phyloP scores from a whole-genome alignment of 495 filamentous ascomycete species.

The Sporormia fimetaria region DNA sequence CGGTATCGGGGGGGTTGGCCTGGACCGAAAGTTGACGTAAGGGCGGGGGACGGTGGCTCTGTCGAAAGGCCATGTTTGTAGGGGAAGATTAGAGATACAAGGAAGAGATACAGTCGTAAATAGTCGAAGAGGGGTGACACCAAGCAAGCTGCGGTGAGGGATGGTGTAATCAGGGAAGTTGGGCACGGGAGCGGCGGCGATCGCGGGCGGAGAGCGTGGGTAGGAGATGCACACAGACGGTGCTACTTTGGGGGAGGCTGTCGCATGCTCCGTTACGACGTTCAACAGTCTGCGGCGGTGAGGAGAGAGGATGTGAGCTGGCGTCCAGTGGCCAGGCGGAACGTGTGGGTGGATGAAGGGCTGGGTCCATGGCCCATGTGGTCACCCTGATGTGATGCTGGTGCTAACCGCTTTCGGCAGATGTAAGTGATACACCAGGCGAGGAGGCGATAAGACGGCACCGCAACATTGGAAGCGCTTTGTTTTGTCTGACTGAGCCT shows the following conservation, averaged over 20 bases:
- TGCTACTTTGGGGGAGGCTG: neutral
- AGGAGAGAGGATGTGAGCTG: neutral
- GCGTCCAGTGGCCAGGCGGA: neutral
- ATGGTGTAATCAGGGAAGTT: neutral
- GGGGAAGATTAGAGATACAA: neutral
- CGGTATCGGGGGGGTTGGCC: conserved; percentile 35
- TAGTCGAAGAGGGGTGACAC: too few species aligned
- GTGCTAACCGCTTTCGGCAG: too few species aligned
- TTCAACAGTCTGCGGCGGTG: conserved; percentile 6
- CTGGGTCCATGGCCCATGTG: too few species aligned
- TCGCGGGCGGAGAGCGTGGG: neutral
- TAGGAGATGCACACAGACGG: neutral
- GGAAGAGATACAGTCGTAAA: too few species aligned
- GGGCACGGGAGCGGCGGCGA: neutral
- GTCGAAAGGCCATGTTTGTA: conserved; percentile 68
- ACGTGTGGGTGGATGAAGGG: conserved; percentile 1
- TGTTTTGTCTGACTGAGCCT: too few species aligned
- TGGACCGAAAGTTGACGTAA: conserved; percentile 47
- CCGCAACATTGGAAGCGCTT: too few species aligned
- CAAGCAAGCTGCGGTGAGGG: too few species aligned
- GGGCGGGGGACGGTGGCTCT: conserved; percentile 46
- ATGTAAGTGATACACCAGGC: neutral
- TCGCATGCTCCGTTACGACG: neutral
- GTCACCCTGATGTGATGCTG: too few species aligned
- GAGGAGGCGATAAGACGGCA: neutral